Evolutionary conservation across 208 protist genomes (phyloP).

Genomic region (Leptomonas seymouri): DNA sequence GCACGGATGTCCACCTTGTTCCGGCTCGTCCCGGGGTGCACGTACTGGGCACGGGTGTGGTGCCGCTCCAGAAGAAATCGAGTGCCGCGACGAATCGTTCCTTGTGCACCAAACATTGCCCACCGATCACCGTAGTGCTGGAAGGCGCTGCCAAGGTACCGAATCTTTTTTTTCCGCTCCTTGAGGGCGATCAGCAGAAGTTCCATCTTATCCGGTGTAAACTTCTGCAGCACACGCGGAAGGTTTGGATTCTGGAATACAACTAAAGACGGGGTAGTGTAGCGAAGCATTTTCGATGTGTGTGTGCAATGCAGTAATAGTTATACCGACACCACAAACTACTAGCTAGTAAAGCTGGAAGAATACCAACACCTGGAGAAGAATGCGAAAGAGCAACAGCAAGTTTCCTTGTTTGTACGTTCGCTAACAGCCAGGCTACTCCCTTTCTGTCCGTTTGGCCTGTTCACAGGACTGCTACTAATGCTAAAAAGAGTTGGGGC

Average conservation of each 20-base stretch:
- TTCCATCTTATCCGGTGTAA: conserved; percentile 73
- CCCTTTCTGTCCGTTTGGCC: too few relatives aligned
- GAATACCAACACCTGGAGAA: too few relatives aligned
- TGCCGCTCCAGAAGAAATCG: conserved; percentile 74
- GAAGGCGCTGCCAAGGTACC: conserved; percentile 72
- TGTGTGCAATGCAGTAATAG: background rate
- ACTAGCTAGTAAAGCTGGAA: background rate
- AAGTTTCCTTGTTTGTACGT: background rate
- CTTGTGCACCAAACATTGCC: conserved; percentile 54
- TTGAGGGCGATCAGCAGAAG: conserved; percentile 56
- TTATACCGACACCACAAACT: background rate
- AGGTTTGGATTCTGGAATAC: conserved; percentile 54
- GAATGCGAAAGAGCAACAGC: background rate
- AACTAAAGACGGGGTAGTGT: conserved; percentile 10
- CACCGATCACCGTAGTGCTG: conserved; percentile 75
- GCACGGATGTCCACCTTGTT: conserved; percentile 63
- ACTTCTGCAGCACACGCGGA: conserved; percentile 67
- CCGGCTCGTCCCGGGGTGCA: conserved; percentile 48
- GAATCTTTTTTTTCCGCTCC: conserved; percentile 78
- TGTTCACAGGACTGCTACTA: too few relatives aligned
- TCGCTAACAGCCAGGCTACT: background rate
- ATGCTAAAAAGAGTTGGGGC: too few relatives aligned
- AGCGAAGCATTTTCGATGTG: conserved; percentile 24
- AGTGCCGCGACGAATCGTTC: conserved; percentile 44
- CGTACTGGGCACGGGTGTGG: conserved; percentile 66